These are phyloP conservation scores for Boechera retrofracta DNA, from an alignment of 345 rosid genomes.

Conservation along the genomic window DNA sequence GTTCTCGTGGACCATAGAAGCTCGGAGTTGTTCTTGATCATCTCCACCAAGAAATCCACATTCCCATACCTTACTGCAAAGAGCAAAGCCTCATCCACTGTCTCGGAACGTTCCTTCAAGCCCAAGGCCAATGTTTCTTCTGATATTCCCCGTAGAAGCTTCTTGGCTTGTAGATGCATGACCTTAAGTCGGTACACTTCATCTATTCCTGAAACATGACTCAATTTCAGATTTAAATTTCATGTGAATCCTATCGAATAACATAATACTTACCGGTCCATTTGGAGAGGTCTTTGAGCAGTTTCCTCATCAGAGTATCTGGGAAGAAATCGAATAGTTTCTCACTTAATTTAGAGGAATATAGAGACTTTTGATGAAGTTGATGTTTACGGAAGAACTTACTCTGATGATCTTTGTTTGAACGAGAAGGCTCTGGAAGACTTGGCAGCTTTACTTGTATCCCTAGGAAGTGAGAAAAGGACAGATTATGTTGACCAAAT, in stretches of 20 bases:
- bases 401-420: constrained; percentile 33
- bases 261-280: constrained; percentile 34
- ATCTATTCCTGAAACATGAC: constrained; percentile 35
- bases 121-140: constrained; percentile 37
- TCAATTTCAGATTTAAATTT: neutral
- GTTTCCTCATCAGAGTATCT: constrained; percentile 30
- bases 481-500: neutral
- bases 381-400: constrained; percentile 24
- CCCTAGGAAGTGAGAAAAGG: constrained; percentile 28
- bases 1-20: constrained; percentile 41
- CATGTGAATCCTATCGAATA: neutral
- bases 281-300: constrained; percentile 29
- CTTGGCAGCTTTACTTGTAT: constrained; percentile 41
- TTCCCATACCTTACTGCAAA: constrained; percentile 40
- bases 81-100: constrained; percentile 42
- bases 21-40: constrained; percentile 42
- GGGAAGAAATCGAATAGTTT: neutral
- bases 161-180: constrained; percentile 40
- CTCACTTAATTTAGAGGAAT: neutral
- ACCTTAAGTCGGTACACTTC: constrained; percentile 37
- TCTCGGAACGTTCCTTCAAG: constrained; percentile 29
- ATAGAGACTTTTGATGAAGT: neutral
- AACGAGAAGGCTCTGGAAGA: constrained; percentile 38
- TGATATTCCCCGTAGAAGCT: constrained; percentile 39
- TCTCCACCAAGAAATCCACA: constrained; percentile 41